Percentiles rank a stretch among this genome's conserved stretches.
Evolutionary conservation across 1,284 basidiomycete genomes (phyloP).

Genomic region (Xerocomus minutiporus): DNA sequence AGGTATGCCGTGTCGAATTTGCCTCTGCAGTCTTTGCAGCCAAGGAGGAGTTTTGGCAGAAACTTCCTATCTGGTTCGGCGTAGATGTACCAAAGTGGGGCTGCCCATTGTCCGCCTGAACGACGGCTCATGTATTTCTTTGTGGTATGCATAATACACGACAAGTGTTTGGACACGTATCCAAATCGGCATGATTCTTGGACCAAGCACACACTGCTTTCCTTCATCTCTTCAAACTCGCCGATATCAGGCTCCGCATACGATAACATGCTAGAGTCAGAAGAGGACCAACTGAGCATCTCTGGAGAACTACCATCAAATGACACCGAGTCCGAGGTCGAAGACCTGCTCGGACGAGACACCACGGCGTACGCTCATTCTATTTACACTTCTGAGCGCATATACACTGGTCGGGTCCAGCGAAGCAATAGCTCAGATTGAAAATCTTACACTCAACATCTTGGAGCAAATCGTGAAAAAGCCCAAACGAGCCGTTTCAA

Average conservation of each 20-base stretch:
- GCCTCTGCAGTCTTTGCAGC: constrained; percentile 50
- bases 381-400: constrained; percentile 3
- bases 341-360: constrained; percentile 9
- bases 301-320: background rate
- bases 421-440: constrained; percentile 37
- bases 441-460: constrained; percentile 50
- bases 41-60: constrained; percentile 59
- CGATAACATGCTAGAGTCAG: background rate
- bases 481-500: background rate
- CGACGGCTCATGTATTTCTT: constrained; percentile 14
- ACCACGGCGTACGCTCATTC: constrained; percentile 5
- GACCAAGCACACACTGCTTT: background rate
- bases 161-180: constrained; percentile 1
- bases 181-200: background rate
- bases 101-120: constrained; percentile 21
- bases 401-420: constrained; percentile 22
- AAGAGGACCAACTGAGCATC: background rate
- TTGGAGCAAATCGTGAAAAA: constrained; percentile 45
- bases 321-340: constrained; percentile 2
- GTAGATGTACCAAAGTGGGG: constrained; percentile 51
- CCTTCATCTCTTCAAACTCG: background rate
- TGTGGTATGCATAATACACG: background rate
- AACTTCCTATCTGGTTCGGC: constrained; percentile 62
- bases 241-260: too few relatives aligned
- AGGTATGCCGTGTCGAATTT: constrained; percentile 59